Base-by-base conservation (phyloP, 768 basidiomycete species). In the Imleria badia region DNA sequence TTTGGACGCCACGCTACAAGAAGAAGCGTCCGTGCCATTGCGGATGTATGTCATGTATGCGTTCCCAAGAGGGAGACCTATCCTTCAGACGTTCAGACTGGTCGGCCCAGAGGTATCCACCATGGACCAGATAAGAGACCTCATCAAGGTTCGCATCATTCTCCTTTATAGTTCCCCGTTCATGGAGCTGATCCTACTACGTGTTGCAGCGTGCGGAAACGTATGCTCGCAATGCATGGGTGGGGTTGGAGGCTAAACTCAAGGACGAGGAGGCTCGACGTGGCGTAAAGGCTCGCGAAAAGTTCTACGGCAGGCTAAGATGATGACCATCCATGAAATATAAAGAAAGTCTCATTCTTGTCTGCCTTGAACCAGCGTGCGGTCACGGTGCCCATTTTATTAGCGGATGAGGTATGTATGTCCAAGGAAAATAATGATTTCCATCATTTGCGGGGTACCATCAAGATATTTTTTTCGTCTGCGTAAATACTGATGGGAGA, bases 1-100 rank as follows among this genome's bases (percentile, higher is more conserved):
- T 59, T 76, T 94, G 39, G 93, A 95, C 55, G 90, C 90, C 10
- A 84, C 83, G 0, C 65, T 72, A 3, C 77, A 79, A 44, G 93
- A 95, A 72, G 90, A 92, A 65, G 76, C 84, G 0, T 82, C 89
- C 0, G 79, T 81, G 0, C 80, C 85, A 0, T 66, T 84, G 3
- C 79, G 81, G 12, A 70, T 94, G 17, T 69, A 91, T 19, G 64
- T 87, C 0, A 76, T 85, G 51, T 88, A 83, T 65, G 84, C 89
- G 1, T 90, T 89, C 53, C 72, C 76, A 0, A 53, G 60, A 19
- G 63, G 68, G 9, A 54, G 71, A 29, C 67, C 82, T 1, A 69
- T 65, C 17, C 60, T 93, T 5, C 87, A 89, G 58, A 82, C 81
- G 0, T 83, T 88, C 67, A 80, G 84, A 8, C 69, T 86, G 39